Evolutionary conservation across 2,329 filamentous ascomycete genomes (phyloP), one percentile per base, ranked within the genome.

Genomic region (Ophiostoma sp.): DNA sequence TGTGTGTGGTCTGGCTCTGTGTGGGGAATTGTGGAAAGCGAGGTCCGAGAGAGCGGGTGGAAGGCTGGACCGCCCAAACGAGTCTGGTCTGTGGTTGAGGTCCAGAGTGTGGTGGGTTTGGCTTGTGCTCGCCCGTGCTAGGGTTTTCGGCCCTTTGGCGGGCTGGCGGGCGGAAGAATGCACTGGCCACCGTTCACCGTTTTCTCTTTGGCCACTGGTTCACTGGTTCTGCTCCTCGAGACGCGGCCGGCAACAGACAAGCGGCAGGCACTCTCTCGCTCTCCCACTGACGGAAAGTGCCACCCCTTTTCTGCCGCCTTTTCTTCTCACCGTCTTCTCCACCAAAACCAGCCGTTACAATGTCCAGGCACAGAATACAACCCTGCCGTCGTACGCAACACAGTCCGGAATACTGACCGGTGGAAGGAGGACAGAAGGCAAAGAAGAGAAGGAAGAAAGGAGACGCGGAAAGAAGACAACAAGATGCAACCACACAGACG

Each of bases 241-340:
- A 63, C 61, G 36, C n/a, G 36, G 36, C 61, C 61, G 61, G 36
- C 61, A 64, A 64, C 36, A 42, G 12, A 28, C 61, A 50, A 48
- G 63, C 63, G 63, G 63, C 63, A 31, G 63, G 39, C 63, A 66
- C n/a, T n/a, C n/a, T n/a, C n/a, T n/a, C n/a, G n/a, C n/a, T n/a
- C n/a, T n/a, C n/a, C n/a, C n/a, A n/a, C 11, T 19, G 9, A 22
- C n/a, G 17, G 19, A 50, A 22, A 50, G 17, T n/a, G 48, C 17
- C 48, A 50, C 48, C 61, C 61, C 0, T 25, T 66, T 66, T 66
- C n/a, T 66, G 61, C 61, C 61, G 36, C 61, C 22, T 66, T 42
- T 45, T 66, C 50, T 25, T 17, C n/a, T 36, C 61, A 9, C 61
- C 36, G 61, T 66, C 36, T 45, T 66, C 31, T 66, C 39, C 63